Evolutionary conservation across 305 asterid species (phyloP).

Genomic region (Fraxinus platypoda): DNA sequence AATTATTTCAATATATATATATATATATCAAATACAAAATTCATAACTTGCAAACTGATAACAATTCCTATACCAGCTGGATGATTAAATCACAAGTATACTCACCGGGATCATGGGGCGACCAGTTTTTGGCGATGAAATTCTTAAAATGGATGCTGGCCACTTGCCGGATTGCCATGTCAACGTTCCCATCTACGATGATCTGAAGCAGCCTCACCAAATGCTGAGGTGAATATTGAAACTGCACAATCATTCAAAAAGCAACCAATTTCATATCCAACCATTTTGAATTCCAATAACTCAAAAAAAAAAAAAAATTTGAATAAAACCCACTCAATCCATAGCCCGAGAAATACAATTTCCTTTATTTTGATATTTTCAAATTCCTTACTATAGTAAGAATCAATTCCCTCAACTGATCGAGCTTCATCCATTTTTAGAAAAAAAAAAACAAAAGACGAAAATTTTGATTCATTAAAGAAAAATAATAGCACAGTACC

Average conservation of each 20-base stretch:
- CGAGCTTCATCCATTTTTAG: neutral
- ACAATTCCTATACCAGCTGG: neutral
- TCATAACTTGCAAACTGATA: neutral
- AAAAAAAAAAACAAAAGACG: neutral
- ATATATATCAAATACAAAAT: neutral
- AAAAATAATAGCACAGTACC: constrained; percentile 31
- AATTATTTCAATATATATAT: constrained; percentile 3
- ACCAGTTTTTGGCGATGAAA: constrained; percentile 86
- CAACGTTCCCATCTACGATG: constrained; percentile 73
- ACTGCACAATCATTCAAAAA: constrained; percentile 47
- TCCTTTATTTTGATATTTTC: constrained; percentile 4
- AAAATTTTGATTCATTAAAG: neutral
- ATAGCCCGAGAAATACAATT: neutral
- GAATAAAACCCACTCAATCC: neutral
- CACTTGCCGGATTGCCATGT: constrained; percentile 88
- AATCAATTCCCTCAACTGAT: neutral
- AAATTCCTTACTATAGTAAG: neutral
- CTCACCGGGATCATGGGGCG: constrained; percentile 71
- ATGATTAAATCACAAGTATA: neutral
- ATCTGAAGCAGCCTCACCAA: constrained; percentile 97
- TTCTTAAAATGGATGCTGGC: constrained; percentile 97
- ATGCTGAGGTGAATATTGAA: constrained; percentile 85
- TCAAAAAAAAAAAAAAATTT: neutral
- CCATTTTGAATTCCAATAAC: neutral
- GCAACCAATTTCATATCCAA: neutral